Percentiles rank a stretch among this genome's conserved stretches.
Conservation (phyloP, 169 alveolate species). For the Plasmodium gonderi region DNA sequence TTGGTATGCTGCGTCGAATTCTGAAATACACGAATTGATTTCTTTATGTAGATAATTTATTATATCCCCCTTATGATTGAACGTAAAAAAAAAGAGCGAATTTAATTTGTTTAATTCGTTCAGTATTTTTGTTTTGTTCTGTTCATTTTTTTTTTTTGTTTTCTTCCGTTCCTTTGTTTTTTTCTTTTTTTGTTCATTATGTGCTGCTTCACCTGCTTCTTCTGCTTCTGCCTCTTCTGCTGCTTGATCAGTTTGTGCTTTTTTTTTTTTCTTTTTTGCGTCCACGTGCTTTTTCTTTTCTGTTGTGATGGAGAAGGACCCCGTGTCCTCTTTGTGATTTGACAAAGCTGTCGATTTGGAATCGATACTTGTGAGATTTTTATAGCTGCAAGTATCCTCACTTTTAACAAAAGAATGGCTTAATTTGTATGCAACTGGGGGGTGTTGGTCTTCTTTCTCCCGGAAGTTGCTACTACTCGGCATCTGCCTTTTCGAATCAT, state of each 20-base stretch:
- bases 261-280: neutral
- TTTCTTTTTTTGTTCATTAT: neutral
- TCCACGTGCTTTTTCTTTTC: neutral
- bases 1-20: slow-evolving; percentile 36
- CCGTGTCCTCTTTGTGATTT: neutral
- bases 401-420: neutral
- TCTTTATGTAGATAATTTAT: slow-evolving; percentile 40
- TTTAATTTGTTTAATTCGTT: slow-evolving; percentile 23
- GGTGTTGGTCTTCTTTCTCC: neutral
- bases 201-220: neutral
- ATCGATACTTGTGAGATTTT: slow-evolving; percentile 32
- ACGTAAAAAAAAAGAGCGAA: slow-evolving; percentile 38
- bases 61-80: slow-evolving; percentile 49
- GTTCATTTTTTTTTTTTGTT: neutral
- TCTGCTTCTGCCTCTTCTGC: neutral
- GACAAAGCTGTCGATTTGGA: slow-evolving; percentile 61
- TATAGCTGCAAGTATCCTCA: neutral
- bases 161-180: neutral
- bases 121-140: slow-evolving; percentile 22
- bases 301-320: neutral
- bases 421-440: neutral
- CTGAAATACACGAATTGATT: slow-evolving; percentile 6
- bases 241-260: neutral
- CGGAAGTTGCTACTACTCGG: neutral
- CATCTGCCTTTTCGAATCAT: neutral